phyloP scores from a whole-genome alignment of 2,329 filamentous ascomycete genomes.

The Colletotrichum noveboracense region DNA sequence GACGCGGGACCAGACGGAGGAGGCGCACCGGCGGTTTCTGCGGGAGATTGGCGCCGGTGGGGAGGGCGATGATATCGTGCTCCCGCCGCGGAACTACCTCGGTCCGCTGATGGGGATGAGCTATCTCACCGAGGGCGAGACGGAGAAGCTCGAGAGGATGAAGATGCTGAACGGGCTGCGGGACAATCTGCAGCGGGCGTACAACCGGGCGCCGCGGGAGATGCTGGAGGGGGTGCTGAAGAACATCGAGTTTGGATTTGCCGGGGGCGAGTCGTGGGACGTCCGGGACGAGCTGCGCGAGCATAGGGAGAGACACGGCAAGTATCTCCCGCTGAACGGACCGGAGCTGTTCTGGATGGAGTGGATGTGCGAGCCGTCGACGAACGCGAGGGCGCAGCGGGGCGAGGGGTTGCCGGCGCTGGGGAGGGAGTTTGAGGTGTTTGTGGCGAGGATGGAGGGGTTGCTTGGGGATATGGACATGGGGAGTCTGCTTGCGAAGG shows the following conservation, averaged over 20 bases:
- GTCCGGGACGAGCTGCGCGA: background rate
- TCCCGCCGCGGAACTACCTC: conserved; percentile 32
- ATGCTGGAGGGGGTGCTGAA: conserved; percentile 29
- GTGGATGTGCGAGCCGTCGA: conserved; percentile 18
- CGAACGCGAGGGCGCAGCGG: conserved; percentile 27
- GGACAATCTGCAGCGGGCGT: conserved; percentile 28
- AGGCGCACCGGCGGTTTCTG: conserved; percentile 21
- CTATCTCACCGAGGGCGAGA: conserved; percentile 27
- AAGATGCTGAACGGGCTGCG: conserved; percentile 19
- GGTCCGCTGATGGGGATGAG: conserved; percentile 31
- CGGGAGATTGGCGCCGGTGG: background rate
- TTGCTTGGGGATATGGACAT: conserved; percentile 33
- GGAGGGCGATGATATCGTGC: background rate
- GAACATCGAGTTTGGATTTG: conserved; percentile 9
- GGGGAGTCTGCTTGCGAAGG: conserved; percentile 26
- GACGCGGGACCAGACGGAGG: conserved; percentile 27
- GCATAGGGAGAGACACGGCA: background rate
- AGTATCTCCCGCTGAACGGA: background rate
- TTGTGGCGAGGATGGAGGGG: conserved; percentile 34
- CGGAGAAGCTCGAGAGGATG: conserved; percentile 32
- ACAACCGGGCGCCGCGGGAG: conserved; percentile 28
- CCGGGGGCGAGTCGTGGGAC: background rate
- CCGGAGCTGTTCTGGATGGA: conserved; percentile 13
- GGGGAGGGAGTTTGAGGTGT: conserved; percentile 29
- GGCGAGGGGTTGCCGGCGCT: conserved; percentile 5